Conservation (phyloP, 225 moss, liverwort and hornwort species). For the Polytrichum commune region DNA sequence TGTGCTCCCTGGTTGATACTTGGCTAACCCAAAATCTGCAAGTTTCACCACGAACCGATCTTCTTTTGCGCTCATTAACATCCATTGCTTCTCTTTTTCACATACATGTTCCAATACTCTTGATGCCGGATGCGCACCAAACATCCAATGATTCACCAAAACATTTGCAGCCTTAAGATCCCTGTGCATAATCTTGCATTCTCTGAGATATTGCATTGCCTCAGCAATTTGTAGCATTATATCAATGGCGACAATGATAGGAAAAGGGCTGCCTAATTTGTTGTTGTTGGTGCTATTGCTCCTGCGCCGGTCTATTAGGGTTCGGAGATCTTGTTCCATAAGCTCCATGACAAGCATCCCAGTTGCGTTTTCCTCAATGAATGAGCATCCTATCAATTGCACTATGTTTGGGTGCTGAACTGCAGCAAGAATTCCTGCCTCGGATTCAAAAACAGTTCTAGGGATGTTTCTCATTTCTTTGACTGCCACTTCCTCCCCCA, state of each 20-base stretch:
- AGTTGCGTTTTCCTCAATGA: not conserved
- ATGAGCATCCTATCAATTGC: not conserved
- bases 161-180: constrained; percentile 36
- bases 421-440: not conserved
- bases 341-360: constrained; percentile 28
- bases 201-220: constrained; percentile 26
- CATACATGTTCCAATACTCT: not conserved
- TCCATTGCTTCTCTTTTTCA: no score
- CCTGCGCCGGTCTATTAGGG: constrained; percentile 10
- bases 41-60: constrained; percentile 38
- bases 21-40: constrained; percentile 49
- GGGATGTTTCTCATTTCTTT: not conserved
- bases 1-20: not conserved
- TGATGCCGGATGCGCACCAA: not conserved
- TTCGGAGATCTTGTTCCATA: constrained; percentile 34
- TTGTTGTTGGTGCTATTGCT: not conserved
- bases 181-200: constrained; percentile 26
- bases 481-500: not conserved
- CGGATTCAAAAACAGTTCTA: not conserved
- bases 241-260: constrained; percentile 27
- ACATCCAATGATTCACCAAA: constrained; percentile 22
- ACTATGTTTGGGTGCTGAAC: constrained; percentile 5
- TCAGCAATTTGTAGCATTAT: constrained; percentile 37
- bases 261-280: constrained; percentile 12
- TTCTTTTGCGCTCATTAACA: not conserved